A percentile compares a stretch with the other conserved stretches of the same genome.
Conservation (phyloP, 1,284 basidiomycete genomes). For the Sutorius eximius region DNA sequence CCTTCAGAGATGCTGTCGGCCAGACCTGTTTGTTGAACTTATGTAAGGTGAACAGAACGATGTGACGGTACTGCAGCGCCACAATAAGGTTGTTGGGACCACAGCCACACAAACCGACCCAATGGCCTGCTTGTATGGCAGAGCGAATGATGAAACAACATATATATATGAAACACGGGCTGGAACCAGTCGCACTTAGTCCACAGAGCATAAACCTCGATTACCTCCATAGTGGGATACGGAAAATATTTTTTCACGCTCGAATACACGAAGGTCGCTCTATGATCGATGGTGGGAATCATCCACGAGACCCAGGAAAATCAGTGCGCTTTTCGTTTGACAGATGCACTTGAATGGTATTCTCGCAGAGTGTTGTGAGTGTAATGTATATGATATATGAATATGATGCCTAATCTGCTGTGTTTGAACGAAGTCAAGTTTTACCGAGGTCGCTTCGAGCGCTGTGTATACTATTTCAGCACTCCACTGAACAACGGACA, state of each 20-base stretch:
- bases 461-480: not conserved
- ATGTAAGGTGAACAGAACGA: slow-evolving; percentile 1
- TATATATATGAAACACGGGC: too few relatives aligned
- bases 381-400: too few relatives aligned
- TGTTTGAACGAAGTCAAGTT: not conserved
- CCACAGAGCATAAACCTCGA: too few relatives aligned
- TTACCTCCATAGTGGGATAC: too few relatives aligned
- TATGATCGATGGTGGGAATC: not conserved
- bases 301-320: not conserved
- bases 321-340: not conserved
- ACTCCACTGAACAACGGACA: not conserved
- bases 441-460: not conserved
- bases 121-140: too few relatives aligned
- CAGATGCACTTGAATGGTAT: not conserved
- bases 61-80: not conserved
- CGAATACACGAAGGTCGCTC: too few relatives aligned
- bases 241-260: too few relatives aligned
- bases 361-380: too few relatives aligned
- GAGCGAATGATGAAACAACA: too few relatives aligned
- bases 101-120: too few relatives aligned
- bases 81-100: not conserved
- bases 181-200: too few relatives aligned
- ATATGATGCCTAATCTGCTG: not conserved
- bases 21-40: not conserved
- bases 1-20: not conserved